These are phyloP conservation scores for Ophiostoma montium DNA, from an alignment of 2,329 filamentous ascomycete genomes.

Conservation along the genomic window DNA sequence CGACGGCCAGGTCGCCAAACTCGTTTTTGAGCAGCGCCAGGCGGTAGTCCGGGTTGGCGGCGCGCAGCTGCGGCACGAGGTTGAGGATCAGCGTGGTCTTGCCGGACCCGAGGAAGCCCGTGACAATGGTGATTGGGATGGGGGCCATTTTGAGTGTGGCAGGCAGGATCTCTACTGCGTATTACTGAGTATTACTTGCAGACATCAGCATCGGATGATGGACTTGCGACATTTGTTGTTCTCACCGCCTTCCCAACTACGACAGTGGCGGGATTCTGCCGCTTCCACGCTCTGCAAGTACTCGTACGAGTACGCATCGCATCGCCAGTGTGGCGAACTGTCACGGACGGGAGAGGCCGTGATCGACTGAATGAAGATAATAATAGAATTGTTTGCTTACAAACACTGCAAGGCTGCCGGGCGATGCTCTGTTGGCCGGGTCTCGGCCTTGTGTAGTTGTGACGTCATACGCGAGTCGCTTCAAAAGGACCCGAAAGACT, in stretches of 20 bases:
- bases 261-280: background rate
- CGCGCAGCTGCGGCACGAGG: conserved; percentile 75
- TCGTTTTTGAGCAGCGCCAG: conserved; percentile 96
- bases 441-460: no score
- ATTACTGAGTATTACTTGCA: no score
- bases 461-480: no score
- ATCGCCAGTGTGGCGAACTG: background rate
- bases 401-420: no score
- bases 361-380: no score
- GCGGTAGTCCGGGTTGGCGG: conserved; percentile 59
- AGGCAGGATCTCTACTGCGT: no score
- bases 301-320: background rate
- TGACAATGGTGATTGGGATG: conserved; percentile 87
- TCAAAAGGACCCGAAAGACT: no score
- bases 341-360: no score
- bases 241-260: background rate
- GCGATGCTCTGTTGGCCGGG: no score
- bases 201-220: no score
- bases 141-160: conserved; percentile 37
- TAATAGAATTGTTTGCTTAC: no score
- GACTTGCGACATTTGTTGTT: no score
- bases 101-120: conserved; percentile 88
- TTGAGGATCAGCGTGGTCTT: conserved; percentile 95
- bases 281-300: background rate
- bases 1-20: conserved; percentile 87